phyloP scores from a whole-genome alignment of 2,329 filamentous ascomycete species.

The Aschersonia sp. region DNA sequence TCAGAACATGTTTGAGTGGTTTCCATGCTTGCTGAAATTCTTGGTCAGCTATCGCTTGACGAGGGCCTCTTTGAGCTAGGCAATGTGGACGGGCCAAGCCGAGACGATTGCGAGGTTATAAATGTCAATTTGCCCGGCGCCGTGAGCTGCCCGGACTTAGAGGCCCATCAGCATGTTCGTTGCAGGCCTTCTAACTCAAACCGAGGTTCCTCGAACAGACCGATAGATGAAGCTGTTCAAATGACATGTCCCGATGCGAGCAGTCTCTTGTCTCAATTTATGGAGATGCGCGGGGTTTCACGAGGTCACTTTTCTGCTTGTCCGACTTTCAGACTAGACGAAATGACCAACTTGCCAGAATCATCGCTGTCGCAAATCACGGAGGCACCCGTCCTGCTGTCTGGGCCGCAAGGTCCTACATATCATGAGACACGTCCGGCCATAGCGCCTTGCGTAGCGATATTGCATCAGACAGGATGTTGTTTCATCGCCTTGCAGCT shows the following conservation, averaged over 20 bases:
- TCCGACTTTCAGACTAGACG: not conserved
- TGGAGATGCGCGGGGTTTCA: conserved; percentile 3
- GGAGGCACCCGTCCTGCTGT: not conserved
- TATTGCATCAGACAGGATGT: conserved; percentile 7
- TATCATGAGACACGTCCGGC: not conserved
- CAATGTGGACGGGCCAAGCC: not conserved
- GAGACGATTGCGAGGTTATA: not conserved
- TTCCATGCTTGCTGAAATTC: too few relatives aligned
- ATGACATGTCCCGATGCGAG: not conserved
- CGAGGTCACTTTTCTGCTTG: not conserved
- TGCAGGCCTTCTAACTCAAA: not conserved
- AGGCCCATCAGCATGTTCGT: too few relatives aligned
- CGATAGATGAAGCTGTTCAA: not conserved
- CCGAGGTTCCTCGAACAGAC: too few relatives aligned
- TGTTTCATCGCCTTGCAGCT: conserved; percentile 38
- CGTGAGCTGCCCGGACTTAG: too few relatives aligned
- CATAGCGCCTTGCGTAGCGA: conserved; percentile 6
- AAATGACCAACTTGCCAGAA: not conserved
- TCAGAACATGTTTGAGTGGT: not conserved
- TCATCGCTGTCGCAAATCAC: not conserved
- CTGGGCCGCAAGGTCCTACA: not conserved
- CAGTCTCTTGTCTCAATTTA: conserved; percentile 2
- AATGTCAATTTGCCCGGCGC: not conserved
- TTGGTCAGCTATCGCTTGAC: not conserved
- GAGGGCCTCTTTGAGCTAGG: conserved; percentile 2